Evolutionary conservation across 331 rosid genomes (phyloP).

Genomic region (Malus hybrid): DNA sequence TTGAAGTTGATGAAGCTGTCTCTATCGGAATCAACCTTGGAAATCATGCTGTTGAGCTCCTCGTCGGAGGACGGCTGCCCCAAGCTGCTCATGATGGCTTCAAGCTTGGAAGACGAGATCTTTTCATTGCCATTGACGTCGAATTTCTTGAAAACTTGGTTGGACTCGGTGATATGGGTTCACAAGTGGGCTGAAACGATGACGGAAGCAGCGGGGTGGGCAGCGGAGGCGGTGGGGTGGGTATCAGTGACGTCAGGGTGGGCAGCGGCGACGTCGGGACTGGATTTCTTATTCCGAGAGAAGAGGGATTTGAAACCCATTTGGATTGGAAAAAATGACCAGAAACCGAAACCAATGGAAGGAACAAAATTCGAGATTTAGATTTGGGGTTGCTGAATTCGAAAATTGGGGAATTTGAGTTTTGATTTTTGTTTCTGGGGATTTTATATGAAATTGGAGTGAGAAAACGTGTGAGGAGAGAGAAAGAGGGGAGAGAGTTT

Average conservation of each 20-base stretch:
- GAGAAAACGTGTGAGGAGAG: background rate
- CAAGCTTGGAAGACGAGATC: slow-evolving; percentile 72
- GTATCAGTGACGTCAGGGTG: background rate
- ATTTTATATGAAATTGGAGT: background rate
- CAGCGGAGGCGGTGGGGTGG: background rate
- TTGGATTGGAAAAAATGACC: background rate
- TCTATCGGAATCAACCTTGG: slow-evolving; percentile 69
- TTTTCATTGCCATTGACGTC: slow-evolving; percentile 88
- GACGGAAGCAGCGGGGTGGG: background rate
- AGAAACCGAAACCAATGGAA: too few relatives aligned
- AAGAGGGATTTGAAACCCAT: slow-evolving; percentile 68
- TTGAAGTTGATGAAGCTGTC: slow-evolving; percentile 66
- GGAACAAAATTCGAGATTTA: background rate
- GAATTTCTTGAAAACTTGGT: slow-evolving; percentile 69
- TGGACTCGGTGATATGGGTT: slow-evolving; percentile 48
- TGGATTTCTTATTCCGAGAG: slow-evolving; percentile 39
- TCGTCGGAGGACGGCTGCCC: slow-evolving; percentile 50
- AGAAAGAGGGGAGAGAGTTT: background rate
- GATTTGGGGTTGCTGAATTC: background rate
- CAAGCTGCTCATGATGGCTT: slow-evolving; percentile 63
- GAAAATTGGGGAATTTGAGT: background rate
- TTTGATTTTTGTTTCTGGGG: background rate
- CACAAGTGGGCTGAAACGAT: background rate
- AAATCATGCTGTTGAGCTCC: slow-evolving; percentile 60
- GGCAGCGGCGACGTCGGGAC: background rate